Base-by-base conservation (phyloP, 2,329 filamentous ascomycete species). In the Sporothrix brunneoviolacea region DNA sequence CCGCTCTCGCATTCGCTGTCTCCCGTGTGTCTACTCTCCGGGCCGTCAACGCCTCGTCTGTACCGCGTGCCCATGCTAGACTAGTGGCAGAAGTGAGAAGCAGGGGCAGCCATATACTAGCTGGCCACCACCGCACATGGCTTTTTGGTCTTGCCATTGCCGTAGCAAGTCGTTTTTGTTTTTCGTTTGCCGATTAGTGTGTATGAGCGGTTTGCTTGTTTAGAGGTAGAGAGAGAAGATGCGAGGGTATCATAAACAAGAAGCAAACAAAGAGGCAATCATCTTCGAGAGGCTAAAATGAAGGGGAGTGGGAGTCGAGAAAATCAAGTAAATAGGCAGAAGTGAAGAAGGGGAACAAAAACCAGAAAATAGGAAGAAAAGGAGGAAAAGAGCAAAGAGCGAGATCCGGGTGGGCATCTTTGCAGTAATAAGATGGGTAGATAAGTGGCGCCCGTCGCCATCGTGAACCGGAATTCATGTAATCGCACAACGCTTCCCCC, bases 261-360 rank as follows among this genome's bases (percentile, higher is more conserved):
- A 47, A 4, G 43, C 24, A 54, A 50, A 48, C 51, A 52, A 38
- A 18, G 22, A 38, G 40, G 42, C 44, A 54, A 54, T 48, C 54
- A 52, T 54, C 38, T 28, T 28, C 6, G 10, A 10, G 24, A 28
- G 24, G 24, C 24, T 6, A 30, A 37, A 35, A n/a, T 15, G 48
- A 38, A 24, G 15, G 21, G 27, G 12, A 22, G 24, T n/a, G 45
- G 37, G 45, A 37, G 44, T 35, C 43, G 54, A 35, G 39, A 47
- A 51, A 40, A 39, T 55, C 22, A 43, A 44, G 51, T 47, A 59
- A 60, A 59, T 55, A 58, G 60, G 55, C 57, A 59, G 51, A 59
- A 37, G 42, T 10, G 21, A 35, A 28, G 28, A 40, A 48, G 37
- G 44, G 44, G 52, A 50, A 55, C 39, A 43, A 58, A 58, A 53